Conservation (phyloP, 208 protist species). For the Trypanosoma rangeli region DNA sequence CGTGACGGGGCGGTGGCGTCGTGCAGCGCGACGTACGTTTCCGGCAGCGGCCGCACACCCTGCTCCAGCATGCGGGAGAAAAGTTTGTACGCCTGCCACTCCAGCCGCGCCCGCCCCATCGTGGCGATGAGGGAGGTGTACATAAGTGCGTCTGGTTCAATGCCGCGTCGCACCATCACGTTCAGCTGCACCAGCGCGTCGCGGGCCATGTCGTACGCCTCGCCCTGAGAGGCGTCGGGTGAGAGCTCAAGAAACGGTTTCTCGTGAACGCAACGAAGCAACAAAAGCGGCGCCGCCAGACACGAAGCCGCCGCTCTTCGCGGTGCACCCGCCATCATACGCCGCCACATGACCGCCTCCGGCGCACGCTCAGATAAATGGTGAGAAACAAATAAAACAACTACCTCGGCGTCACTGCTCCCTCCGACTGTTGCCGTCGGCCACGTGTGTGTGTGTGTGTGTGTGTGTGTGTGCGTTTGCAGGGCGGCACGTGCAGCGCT, state of each 20-base stretch:
- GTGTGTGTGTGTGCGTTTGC: conserved; percentile 49
- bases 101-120: conserved; percentile 83
- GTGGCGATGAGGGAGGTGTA: conserved; percentile 91
- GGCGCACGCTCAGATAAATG: neutral
- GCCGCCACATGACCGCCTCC: conserved; percentile 16
- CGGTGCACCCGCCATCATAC: conserved; percentile 9
- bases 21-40: conserved; percentile 88
- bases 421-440: neutral
- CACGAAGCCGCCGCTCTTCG: conserved; percentile 42
- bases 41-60: conserved; percentile 78
- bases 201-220: conserved; percentile 68
- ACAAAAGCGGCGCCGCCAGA: neutral
- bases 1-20: conserved; percentile 73
- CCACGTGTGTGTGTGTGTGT: conserved; percentile 27
- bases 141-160: conserved; percentile 90
- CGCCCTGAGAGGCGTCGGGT: conserved; percentile 43
- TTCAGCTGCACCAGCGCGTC: conserved; percentile 92
- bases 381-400: neutral
- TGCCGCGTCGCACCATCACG: conserved; percentile 90
- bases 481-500: conserved; percentile 42
- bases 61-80: conserved; percentile 92
- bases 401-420: neutral
- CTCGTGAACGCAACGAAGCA: conserved; percentile 45
- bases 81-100: conserved; percentile 94
- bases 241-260: conserved; percentile 62